Evolutionary conservation across 371 early-diverging fungal genomes (phyloP).

Genomic region (Encephalitozoon romaleae): DNA sequence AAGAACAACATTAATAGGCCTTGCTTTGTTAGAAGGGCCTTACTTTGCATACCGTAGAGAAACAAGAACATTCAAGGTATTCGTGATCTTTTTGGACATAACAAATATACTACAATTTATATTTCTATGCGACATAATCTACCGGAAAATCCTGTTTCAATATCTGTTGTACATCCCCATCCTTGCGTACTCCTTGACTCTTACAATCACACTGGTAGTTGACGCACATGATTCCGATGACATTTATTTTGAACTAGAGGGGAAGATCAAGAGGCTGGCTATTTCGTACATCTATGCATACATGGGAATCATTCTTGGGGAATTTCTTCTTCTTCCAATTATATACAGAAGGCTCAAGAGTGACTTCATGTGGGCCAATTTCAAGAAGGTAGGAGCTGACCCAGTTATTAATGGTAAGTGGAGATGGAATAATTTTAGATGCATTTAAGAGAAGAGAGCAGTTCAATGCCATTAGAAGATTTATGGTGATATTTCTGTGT

Average conservation of each 20-base stretch:
- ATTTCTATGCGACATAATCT: background rate
- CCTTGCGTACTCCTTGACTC: background rate
- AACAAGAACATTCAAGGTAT: background rate
- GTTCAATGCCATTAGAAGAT: background rate
- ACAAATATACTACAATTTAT: slow-evolving; percentile 1
- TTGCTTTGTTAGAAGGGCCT: background rate
- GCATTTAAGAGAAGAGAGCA: slow-evolving; percentile 1
- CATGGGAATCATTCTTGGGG: background rate
- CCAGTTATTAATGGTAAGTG: background rate
- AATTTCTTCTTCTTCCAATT: background rate
- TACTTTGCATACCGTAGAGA: background rate
- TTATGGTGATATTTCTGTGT: background rate
- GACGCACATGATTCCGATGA: background rate
- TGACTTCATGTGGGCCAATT: slow-evolving; percentile 2
- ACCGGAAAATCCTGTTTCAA: background rate
- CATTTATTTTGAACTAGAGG: background rate
- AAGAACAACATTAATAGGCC: background rate
- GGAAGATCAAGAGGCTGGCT: background rate
- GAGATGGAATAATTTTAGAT: background rate
- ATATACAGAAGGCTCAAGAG: background rate
- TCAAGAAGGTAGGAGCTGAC: slow-evolving; percentile 9
- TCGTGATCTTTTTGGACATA: background rate
- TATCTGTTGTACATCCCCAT: background rate
- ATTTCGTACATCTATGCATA: background rate
- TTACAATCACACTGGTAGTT: background rate